Percentiles rank a stretch among this genome's conserved stretches.
phyloP scores from a whole-genome alignment of 2,329 filamentous ascomycete genomes.

The Microthyrium microscopicum region DNA sequence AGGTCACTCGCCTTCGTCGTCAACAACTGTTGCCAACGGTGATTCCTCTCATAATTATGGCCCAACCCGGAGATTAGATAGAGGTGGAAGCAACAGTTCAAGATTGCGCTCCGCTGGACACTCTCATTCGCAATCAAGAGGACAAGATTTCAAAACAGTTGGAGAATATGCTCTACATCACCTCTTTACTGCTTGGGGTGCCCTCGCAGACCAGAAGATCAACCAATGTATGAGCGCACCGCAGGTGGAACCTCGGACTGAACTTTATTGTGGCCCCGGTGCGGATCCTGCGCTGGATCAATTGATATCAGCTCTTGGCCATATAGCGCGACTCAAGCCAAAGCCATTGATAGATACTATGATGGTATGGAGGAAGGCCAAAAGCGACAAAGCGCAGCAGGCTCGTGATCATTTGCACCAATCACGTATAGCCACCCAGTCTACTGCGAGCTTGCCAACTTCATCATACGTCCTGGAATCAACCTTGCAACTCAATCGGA shows the following conservation, averaged over 20 bases:
- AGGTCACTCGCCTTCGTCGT: constrained; percentile 6
- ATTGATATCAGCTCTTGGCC: constrained; percentile 78
- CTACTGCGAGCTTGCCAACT: constrained; percentile 5
- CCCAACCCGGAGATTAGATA: constrained; percentile 44
- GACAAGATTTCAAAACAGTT: constrained; percentile 75
- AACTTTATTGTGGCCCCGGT: constrained; percentile 77
- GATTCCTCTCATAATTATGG: constrained; percentile 29
- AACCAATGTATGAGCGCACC: constrained; percentile 70
- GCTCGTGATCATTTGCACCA: constrained; percentile 11
- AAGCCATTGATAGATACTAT: constrained; percentile 92
- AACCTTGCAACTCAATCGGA: constrained; percentile 6
- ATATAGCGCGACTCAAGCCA: constrained; percentile 86
- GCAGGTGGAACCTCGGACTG: constrained; percentile 66
- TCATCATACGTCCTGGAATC: background rate
- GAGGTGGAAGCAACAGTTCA: too few relatives aligned
- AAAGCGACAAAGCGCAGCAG: constrained; percentile 61
- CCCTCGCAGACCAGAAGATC: constrained; percentile 91
- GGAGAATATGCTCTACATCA: constrained; percentile 95
- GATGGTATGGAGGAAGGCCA: constrained; percentile 95
- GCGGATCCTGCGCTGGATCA: constrained; percentile 85
- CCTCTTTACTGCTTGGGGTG: constrained; percentile 92
- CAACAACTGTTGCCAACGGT: background rate
- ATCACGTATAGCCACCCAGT: background rate
- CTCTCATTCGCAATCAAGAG: constrained; percentile 52
- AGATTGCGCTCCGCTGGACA: too few relatives aligned